Evolutionary conservation across 2,329 filamentous ascomycete species (phyloP), one percentile per base, ranked within the genome.

Genomic region (Hypoxylon sp.): DNA sequence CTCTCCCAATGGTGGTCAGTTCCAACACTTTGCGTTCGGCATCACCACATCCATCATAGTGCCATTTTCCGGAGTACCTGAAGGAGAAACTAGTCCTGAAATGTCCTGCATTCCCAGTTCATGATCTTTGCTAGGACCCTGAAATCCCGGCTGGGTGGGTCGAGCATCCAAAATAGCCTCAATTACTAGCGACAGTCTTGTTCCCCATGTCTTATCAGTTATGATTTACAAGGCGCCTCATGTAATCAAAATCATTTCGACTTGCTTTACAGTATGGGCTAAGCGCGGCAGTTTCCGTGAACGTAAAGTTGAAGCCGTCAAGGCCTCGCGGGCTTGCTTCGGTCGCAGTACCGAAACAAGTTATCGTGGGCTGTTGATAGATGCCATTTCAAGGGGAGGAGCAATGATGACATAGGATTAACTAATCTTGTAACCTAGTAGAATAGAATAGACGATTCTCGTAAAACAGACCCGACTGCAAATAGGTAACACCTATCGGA

Each of bases 121-220:
- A 24, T 46, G 33, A 68, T 63, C 57, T 48, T 60, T 39, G 13
- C 52, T 42, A 55, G 68, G 65, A 63, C 63, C 69, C 63, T 67
- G 63, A 67, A 70, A 56, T 63, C 67, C 69, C 69, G 57, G 63
- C 51, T 24, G 63, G 51, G 67, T 65, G 66, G 67, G 63, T 67
- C 60, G 61, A 54, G 14, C 19, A 31, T 69, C 44, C 56, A 64
- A 62, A 68, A 70, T 70, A 70, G 68, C 65, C 65, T 70, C 68
- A 65, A 70, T 70, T 61, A 52, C 62, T 64, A 63, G 55, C 24
- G 39, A 67, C 59, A 59, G 47, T 63, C 63, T 66, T 31, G 37
- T 56, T 58, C 37, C 39, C 24, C 47, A 61, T 51, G 26, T 22
- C 47, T 59, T 63, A 59, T 51, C 56, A 57, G 35, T 61, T 60